Base-by-base conservation (phyloP, 345 rosid genomes). In the Carallia brachiata region DNA sequence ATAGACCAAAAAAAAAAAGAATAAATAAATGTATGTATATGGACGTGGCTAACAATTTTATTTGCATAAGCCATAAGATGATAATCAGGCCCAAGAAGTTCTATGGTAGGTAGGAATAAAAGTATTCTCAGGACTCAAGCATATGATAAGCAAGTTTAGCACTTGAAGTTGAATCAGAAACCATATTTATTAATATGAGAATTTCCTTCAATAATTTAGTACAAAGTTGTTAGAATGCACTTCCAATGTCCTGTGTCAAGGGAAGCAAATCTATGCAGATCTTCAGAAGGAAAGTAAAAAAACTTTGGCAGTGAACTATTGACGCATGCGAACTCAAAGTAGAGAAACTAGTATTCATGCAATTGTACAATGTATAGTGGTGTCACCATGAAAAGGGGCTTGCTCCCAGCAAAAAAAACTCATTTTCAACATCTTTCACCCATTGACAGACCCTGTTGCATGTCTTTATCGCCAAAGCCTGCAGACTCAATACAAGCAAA, bases 391-490 rank as follows among this genome's bases (percentile, higher is more conserved):
- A 88, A 62, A 92, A 95, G 61, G 99, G 97, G 84, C 91, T 90
- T 39, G 97, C 96, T 85, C 97, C 98, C 82, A 90, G 91, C 80
- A 90, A 78, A 82, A 92, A 92, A 19, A 90, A 85, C 73, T 92
- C 99, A 79, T 96, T 92, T 78, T 96, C 99, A 53, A 89, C 91
- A 64, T 87, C 96, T 84, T 89, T 92, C 72, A 96, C 98, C 88
- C 98, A 87, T 55, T 96, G 96, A 66, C 97, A 90, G 32, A 92
- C 88, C 57, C 89, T 80, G 81, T 90, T 96, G 83, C 99, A 89
- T 48, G 86, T 88, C 88, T 88, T 87, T 87, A 96, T 88, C 19
- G 96, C 99, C 85, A 74, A 67, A 31, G 89, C 97, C 96, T 96
- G 80, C 79, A 71, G 67, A 57, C 13, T 54, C n/a, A 67, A 55